Evolutionary conservation across 495 filamentous ascomycete species (phyloP), one percentile per base, ranked within the genome.

Genomic region (Tricharina praecox): DNA sequence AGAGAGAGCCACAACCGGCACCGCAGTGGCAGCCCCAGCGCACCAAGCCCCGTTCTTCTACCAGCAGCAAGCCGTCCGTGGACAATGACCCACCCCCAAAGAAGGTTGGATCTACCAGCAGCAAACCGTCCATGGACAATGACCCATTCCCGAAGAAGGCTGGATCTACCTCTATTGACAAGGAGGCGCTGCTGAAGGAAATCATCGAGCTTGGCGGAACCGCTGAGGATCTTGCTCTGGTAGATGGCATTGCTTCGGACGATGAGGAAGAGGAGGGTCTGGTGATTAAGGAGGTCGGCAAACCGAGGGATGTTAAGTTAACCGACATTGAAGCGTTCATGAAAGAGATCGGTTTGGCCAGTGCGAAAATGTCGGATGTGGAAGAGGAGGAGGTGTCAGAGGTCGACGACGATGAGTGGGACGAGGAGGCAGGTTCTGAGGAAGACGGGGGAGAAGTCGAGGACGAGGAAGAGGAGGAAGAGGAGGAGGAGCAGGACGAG

Each of bases 201-300:
- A 83, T 92, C 52, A 59, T 76, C 46, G 78, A 76, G 18, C 69
- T 92, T 32, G 84, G 83, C 16, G 84, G 84, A 19, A 80, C 79
- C 23, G 73, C 84, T 58, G 79, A 82, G 34, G 58, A 61, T 35
- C 41, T 61, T 4, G 58, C 54, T 36, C 54, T 61, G 2, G 51
- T 61, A 10, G 48, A 52, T 4, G 58, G 50, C 9, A 49, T 61
- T 15, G 48, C 51, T 25, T 60, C 57, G 13, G 58, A 54, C 33
- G 56, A 55, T 30, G 58, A 61, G 7, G 43, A 50, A 4, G 58
- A 61, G 21, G 50, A 58, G 19, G 48, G 49, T 4, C 32, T 39
- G 18, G 15, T 38, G 5, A 50, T 49, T 16, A 42, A 42, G 4
- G 46, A 45, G 32, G 25, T 18, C 3, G 21, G 32, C 13, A 60